Evolutionary conservation across 2,329 filamentous ascomycete species (phyloP).

Genomic region (Neoscytalidium dimidiatum): DNA sequence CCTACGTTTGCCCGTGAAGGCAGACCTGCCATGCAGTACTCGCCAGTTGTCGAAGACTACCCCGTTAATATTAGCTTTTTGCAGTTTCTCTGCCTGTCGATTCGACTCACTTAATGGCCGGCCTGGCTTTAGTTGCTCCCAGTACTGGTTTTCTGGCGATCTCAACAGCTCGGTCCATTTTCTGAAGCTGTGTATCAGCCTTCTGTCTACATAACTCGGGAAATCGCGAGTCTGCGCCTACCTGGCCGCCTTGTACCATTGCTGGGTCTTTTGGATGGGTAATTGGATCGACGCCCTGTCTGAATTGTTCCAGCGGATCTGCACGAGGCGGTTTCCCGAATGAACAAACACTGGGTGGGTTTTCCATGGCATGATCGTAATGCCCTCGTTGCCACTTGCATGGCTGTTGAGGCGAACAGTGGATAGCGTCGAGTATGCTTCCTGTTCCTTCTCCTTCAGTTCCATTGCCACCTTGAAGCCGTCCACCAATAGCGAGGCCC

Average conservation of each 20-base stretch:
- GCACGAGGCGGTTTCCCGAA: slow-evolving; percentile 52
- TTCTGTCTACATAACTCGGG: background rate
- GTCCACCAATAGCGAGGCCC: slow-evolving; percentile 80
- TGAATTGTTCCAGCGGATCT: slow-evolving; percentile 91
- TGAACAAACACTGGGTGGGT: slow-evolving; percentile 73
- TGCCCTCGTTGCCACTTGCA: slow-evolving; percentile 82
- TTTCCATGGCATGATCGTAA: slow-evolving; percentile 72
- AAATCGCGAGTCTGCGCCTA: slow-evolving; percentile 24
- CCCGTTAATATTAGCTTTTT: background rate
- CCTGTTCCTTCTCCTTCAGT: slow-evolving; percentile 56
- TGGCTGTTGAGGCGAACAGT: slow-evolving; percentile 69
- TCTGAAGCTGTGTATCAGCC: slow-evolving; percentile 32
- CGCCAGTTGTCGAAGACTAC: slow-evolving; percentile 95
- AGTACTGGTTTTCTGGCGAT: slow-evolving; percentile 67
- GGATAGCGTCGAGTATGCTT: slow-evolving; percentile 61
- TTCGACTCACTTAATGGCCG: slow-evolving; percentile 66
- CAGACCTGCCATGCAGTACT: slow-evolving; percentile 81
- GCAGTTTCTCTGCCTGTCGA: background rate
- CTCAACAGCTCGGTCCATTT: slow-evolving; percentile 72
- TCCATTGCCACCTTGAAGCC: slow-evolving; percentile 72
- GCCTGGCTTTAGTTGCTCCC: slow-evolving; percentile 80
- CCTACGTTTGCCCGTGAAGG: slow-evolving; percentile 79
- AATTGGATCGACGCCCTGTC: slow-evolving; percentile 72
- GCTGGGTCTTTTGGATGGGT: slow-evolving; percentile 52
- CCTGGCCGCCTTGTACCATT: slow-evolving; percentile 78